phyloP scores from a whole-genome alignment of 1,139 yeast genomes.

The Magnusiomyces fungicola region DNA sequence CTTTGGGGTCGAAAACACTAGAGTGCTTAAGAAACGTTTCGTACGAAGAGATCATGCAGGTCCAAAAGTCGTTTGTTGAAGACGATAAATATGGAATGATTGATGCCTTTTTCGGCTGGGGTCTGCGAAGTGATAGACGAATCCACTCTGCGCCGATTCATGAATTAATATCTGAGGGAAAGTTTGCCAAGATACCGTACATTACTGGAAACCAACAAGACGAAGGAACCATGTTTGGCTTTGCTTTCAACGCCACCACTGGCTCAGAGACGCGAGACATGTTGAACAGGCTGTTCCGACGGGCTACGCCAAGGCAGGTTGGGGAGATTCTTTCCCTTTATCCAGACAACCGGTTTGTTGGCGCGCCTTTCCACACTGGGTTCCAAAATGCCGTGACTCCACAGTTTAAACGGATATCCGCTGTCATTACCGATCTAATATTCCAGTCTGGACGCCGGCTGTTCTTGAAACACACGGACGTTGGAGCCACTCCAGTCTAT shows the following conservation, averaged over 20 bases:
- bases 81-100: slow-evolving; percentile 7
- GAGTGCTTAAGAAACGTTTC: slow-evolving; percentile 17
- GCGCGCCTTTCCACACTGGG: slow-evolving; percentile 22
- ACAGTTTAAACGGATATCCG: slow-evolving; percentile 18
- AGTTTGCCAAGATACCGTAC: slow-evolving; percentile 18
- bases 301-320: slow-evolving; percentile 8
- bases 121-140: slow-evolving; percentile 21
- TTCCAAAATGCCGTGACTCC: slow-evolving; percentile 9
- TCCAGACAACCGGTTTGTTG: slow-evolving; percentile 17
- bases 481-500: slow-evolving; percentile 9
- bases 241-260: slow-evolving; percentile 5
- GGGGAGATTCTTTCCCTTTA: slow-evolving; percentile 13
- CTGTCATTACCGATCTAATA: slow-evolving; percentile 20
- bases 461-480: not conserved
- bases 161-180: slow-evolving; percentile 14
- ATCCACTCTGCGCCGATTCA: slow-evolving; percentile 14
- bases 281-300: not conserved
- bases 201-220: slow-evolving; percentile 22
- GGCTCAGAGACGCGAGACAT: not conserved
- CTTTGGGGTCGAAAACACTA: slow-evolving; percentile 11
- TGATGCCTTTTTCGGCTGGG: slow-evolving; percentile 12
- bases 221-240: slow-evolving; percentile 21
- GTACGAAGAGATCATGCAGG: slow-evolving; percentile 5
- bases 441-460: slow-evolving; percentile 20
- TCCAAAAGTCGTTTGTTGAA: slow-evolving; percentile 11